Conservation (phyloP, 768 basidiomycete species). For the Asterophora lycoperdoides region DNA sequence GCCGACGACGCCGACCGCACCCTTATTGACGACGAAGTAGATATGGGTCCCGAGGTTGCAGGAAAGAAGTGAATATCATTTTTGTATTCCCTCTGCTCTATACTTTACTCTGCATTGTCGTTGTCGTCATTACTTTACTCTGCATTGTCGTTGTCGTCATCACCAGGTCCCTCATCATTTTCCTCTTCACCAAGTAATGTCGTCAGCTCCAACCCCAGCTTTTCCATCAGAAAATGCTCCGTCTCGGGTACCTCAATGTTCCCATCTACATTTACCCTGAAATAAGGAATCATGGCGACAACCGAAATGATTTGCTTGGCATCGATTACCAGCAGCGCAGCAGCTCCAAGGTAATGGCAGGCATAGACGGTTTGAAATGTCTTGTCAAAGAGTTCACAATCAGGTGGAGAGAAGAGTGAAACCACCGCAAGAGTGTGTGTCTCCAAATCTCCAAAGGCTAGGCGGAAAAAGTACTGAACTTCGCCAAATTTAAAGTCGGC, state of each 20-base stretch:
- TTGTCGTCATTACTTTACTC: too few species aligned
- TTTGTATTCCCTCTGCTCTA: too few species aligned
- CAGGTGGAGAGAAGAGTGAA: constrained; percentile 5
- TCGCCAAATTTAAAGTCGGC: background rate
- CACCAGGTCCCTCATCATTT: background rate
- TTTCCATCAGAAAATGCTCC: constrained; percentile 1
- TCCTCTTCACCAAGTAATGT: background rate
- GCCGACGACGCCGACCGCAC: too few species aligned
- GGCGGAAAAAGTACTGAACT: constrained; percentile 3
- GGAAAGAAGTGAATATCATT: too few species aligned
- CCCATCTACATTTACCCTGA: constrained; percentile 3
- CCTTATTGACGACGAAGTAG: too few species aligned
- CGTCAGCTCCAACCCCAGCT: constrained; percentile 1
- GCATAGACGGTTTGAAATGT: background rate
- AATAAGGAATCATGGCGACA: background rate
- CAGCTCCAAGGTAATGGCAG: background rate
- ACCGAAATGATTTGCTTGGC: too few species aligned
- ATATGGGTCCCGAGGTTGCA: too few species aligned
- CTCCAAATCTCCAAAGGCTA: background rate
- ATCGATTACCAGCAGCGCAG: background rate
- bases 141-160: too few species aligned
- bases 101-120: too few species aligned
- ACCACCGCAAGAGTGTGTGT: constrained; percentile 5
- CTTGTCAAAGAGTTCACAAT: background rate
- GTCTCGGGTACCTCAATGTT: background rate